Conservation (phyloP, 2,329 filamentous ascomycete genomes). For the Neofusicoccum laricinum region DNA sequence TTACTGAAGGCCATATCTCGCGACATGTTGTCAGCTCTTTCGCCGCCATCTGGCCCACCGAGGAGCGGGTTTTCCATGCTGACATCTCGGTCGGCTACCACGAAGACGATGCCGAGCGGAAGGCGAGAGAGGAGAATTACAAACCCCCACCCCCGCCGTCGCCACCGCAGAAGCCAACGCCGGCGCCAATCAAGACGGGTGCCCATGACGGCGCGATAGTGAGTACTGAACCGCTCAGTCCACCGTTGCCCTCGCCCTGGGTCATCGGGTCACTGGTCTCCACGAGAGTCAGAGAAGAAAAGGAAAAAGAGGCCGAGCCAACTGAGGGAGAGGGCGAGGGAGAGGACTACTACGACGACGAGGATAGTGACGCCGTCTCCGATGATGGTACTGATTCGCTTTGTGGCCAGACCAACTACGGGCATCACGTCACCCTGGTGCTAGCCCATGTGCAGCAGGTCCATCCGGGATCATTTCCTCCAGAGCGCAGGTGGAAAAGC, state of each 20-base stretch:
- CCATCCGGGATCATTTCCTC: not conserved
- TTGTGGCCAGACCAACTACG: not conserved
- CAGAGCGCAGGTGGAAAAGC: not conserved
- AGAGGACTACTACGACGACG: not conserved
- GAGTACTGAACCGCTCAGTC: not conserved
- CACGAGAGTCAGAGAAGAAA: not conserved
- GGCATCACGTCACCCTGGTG: not conserved
- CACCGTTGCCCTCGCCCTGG: not conserved
- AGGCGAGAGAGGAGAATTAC: not conserved
- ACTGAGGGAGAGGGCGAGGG: not conserved
- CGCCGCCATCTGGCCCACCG: not conserved
- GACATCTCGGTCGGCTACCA: not conserved
- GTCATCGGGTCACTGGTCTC: not conserved
- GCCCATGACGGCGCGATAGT: not conserved
- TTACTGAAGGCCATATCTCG: not conserved
- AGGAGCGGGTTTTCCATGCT: not conserved
- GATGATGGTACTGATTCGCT: not conserved
- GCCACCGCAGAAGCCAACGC: not conserved
- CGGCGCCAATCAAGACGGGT: not conserved
- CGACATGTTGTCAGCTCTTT: not conserved
- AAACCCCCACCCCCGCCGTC: not conserved
- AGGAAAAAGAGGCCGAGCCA: not conserved
- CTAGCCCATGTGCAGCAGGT: conserved; percentile 3
- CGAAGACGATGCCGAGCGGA: not conserved
- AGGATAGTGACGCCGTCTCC: not conserved